Percentiles rank a stretch among this genome's conserved stretches.
Conservation (phyloP, 257 asterid genomes). For the Gynochthodes officinalis region DNA sequence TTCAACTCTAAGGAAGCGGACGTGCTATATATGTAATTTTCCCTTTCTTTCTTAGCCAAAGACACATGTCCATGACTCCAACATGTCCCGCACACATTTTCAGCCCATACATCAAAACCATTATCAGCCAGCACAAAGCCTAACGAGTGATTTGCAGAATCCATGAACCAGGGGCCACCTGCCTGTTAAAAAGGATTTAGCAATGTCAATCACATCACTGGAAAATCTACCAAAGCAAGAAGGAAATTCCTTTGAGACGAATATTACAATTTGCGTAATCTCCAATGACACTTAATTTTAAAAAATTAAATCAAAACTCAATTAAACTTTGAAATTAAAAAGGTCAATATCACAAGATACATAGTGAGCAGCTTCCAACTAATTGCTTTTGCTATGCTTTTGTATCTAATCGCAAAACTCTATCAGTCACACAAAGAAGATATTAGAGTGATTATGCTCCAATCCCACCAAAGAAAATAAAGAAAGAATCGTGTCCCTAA, state of each 20-base stretch:
- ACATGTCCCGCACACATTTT: slow-evolving; percentile 96
- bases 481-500: background rate
- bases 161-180: slow-evolving; percentile 97
- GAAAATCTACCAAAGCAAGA: too few relatives aligned
- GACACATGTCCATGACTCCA: slow-evolving; percentile 96
- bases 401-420: background rate
- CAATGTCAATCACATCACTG: background rate
- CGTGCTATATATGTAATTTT: too few relatives aligned
- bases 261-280: background rate
- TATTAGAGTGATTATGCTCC: background rate
- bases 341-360: background rate
- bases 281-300: background rate
- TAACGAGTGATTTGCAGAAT: slow-evolving; percentile 65
- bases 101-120: slow-evolving; percentile 98
- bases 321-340: background rate
- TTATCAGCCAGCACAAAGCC: slow-evolving; percentile 91
- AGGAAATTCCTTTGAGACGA: too few relatives aligned
- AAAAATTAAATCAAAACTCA: background rate
- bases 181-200: slow-evolving; percentile 45
- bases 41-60: slow-evolving; percentile 65
- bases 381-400: background rate
- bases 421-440: background rate
- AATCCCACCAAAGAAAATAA: background rate
- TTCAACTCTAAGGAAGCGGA: too few relatives aligned
- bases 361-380: background rate